phyloP scores from a whole-genome alignment of 1,284 basidiomycete species.

The Ceratobasidium sp. region DNA sequence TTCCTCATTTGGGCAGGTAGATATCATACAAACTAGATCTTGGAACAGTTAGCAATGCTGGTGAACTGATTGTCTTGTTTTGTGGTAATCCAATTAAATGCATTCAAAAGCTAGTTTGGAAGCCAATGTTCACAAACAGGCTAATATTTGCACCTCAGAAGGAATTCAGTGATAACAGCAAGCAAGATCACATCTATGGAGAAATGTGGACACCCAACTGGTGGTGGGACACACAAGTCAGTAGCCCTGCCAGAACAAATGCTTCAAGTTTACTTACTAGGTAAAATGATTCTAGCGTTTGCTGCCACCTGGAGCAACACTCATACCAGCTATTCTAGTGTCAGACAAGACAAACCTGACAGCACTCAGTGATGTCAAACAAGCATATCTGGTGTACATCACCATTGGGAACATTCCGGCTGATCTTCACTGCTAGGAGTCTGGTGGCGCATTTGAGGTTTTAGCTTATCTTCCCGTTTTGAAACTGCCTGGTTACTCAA shows the following conservation, averaged over 20 bases:
- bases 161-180: not conserved
- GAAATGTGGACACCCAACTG: slow-evolving; percentile 45
- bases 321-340: slow-evolving; percentile 43
- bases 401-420: slow-evolving; percentile 43
- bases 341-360: slow-evolving; percentile 47
- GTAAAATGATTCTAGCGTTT: no score
- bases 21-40: slow-evolving; percentile 51
- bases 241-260: not conserved
- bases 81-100: slow-evolving; percentile 52
- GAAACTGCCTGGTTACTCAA: not conserved
- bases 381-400: slow-evolving; percentile 46
- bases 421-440: not conserved
- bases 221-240: slow-evolving; percentile 45
- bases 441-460: not conserved
- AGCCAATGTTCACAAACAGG: slow-evolving; percentile 26
- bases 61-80: slow-evolving; percentile 51
- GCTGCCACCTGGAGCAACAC: slow-evolving; percentile 28
- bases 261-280: no score
- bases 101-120: slow-evolving; percentile 52
- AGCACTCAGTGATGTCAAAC: slow-evolving; percentile 34
- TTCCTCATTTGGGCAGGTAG: slow-evolving; percentile 48
- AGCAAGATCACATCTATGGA: slow-evolving; percentile 8
- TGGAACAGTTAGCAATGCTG: slow-evolving; percentile 52
- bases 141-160: slow-evolving; percentile 37
- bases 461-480: slow-evolving; percentile 12